Evolutionary conservation across 2,329 filamentous ascomycete genomes (phyloP).

Genomic region (Pochonia chlamydosporia): DNA sequence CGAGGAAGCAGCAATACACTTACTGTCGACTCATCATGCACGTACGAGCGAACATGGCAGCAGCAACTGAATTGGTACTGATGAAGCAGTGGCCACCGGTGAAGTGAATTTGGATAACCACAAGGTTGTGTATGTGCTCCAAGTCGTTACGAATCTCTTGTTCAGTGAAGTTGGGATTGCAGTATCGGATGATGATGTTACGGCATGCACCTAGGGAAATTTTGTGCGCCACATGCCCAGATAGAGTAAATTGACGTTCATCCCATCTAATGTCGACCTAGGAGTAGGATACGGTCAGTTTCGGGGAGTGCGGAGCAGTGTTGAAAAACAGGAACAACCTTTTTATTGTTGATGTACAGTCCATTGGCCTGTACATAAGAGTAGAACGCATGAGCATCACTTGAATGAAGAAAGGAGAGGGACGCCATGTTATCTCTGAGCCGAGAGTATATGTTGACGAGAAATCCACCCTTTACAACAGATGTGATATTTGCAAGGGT

Average conservation of each 20-base stretch:
- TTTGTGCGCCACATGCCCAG: conserved; percentile 57
- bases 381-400: conserved; percentile 59
- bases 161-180: conserved; percentile 54
- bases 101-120: conserved; percentile 62
- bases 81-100: conserved; percentile 56
- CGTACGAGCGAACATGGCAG: conserved; percentile 67
- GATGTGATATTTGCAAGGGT: conserved; percentile 61
- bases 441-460: conserved; percentile 64
- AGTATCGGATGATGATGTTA: conserved; percentile 64
- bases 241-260: conserved; percentile 63
- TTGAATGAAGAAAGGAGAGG: conserved; percentile 64
- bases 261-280: conserved; percentile 66
- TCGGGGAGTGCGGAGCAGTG: background rate
- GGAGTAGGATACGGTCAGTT: background rate
- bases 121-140: conserved; percentile 75
- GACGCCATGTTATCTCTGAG: conserved; percentile 52
- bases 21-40: conserved; percentile 66
- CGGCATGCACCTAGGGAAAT: conserved; percentile 62
- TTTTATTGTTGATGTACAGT: conserved; percentile 62
- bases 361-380: conserved; percentile 58
- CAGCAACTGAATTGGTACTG: conserved; percentile 70
- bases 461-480: conserved; percentile 61
- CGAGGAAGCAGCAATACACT: conserved; percentile 16
- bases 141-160: conserved; percentile 63
- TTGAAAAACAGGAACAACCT: conserved; percentile 39